phyloP scores from a whole-genome alignment of 495 filamentous ascomycete species.

The Penicillium maclennaniae region DNA sequence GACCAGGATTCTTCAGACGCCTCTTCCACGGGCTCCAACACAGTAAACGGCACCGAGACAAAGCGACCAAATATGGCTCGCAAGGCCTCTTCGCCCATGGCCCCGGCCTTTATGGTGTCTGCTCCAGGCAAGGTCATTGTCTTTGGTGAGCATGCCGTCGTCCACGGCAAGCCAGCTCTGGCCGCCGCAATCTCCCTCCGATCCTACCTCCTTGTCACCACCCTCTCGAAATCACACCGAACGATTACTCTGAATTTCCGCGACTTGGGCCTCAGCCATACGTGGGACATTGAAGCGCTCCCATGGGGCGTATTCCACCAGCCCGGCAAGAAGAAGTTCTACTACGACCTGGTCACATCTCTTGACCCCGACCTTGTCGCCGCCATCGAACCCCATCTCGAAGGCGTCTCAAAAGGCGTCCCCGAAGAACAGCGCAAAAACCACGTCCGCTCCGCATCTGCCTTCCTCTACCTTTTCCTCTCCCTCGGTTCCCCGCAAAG shows the following conservation, averaged over 20 bases:
- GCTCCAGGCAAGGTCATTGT: constrained; percentile 97
- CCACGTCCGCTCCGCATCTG: constrained; percentile 71
- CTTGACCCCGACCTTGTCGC: constrained; percentile 77
- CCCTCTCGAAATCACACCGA: constrained; percentile 78
- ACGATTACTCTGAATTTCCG: constrained; percentile 83
- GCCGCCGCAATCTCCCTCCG: constrained; percentile 91
- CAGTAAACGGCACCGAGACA: constrained; percentile 13
- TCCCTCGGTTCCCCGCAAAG: constrained; percentile 76
- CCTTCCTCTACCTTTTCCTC: constrained; percentile 91
- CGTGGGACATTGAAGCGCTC: constrained; percentile 85
- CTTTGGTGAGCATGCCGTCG: constrained; percentile 94
- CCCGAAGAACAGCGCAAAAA: constrained; percentile 68
- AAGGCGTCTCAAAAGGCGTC: constrained; percentile 59
- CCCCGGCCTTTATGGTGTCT: constrained; percentile 94
- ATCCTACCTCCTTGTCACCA: constrained; percentile 91
- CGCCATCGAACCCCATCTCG: constrained; percentile 72
- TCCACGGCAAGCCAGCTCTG: constrained; percentile 93
- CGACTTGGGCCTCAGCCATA: constrained; percentile 80
- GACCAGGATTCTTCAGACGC: constrained; percentile 16
- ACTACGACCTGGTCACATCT: constrained; percentile 81
- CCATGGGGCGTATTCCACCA: constrained; percentile 80
- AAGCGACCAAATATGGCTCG: constrained; percentile 32
- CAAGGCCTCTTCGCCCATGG: constrained; percentile 50
- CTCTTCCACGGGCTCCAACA: constrained; percentile 23
- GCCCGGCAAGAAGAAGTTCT: constrained; percentile 83